Evolutionary conservation across 352 stramenopile species (phyloP).

Genomic region (Phytophthora nicotianae): DNA sequence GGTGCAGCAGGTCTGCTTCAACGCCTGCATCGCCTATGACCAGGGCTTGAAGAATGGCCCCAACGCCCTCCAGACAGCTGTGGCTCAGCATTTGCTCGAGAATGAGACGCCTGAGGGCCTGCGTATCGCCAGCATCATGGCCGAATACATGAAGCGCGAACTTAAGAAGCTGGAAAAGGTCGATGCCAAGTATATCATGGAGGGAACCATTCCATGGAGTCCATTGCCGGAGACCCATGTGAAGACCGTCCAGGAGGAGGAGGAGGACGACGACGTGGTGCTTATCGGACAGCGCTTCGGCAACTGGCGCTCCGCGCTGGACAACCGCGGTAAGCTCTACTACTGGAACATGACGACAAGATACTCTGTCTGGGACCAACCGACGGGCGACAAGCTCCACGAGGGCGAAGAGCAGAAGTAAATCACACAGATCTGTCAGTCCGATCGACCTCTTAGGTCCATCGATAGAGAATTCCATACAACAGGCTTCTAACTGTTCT

Average conservation of each 20-base stretch:
- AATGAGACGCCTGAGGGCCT: slow-evolving; percentile 65
- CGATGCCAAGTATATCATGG: slow-evolving; percentile 68
- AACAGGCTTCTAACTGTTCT: neutral
- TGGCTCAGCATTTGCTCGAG: slow-evolving; percentile 80
- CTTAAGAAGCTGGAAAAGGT: slow-evolving; percentile 84
- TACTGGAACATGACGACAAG: slow-evolving; percentile 90
- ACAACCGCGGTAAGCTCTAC: slow-evolving; percentile 88
- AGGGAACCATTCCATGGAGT: slow-evolving; percentile 81
- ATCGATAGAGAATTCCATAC: neutral
- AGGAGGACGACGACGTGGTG: slow-evolving; percentile 70
- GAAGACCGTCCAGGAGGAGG: slow-evolving; percentile 28
- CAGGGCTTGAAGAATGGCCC: slow-evolving; percentile 74
- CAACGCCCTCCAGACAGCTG: slow-evolving; percentile 55
- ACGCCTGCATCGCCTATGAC: slow-evolving; percentile 94
- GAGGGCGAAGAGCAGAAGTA: slow-evolving; percentile 54
- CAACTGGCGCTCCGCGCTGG: slow-evolving; percentile 85
- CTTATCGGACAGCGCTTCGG: slow-evolving; percentile 84
- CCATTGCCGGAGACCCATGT: slow-evolving; percentile 39
- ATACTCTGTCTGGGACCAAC: slow-evolving; percentile 81
- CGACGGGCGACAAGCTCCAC: slow-evolving; percentile 61
- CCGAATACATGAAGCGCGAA: slow-evolving; percentile 80
- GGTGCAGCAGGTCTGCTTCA: slow-evolving; percentile 96
- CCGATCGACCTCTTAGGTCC: neutral
- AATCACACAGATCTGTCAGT: slow-evolving; percentile 8
- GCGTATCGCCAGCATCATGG: slow-evolving; percentile 61